A percentile compares a stretch with the other conserved stretches of the same genome.
Evolutionary conservation across 768 basidiomycete species (phyloP).

Genomic region (Lactarius quietus): DNA sequence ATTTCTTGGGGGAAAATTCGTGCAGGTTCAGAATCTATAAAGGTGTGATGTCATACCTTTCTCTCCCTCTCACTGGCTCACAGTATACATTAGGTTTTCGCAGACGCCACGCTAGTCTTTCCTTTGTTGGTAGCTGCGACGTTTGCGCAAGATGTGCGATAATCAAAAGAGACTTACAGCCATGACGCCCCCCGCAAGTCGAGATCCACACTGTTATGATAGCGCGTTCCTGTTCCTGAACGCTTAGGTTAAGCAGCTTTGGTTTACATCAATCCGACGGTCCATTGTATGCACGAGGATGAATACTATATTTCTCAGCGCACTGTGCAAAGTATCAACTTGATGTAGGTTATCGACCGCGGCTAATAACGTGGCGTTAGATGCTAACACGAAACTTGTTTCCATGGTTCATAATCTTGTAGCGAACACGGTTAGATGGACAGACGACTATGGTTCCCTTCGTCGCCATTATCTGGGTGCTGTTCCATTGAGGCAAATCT

Average conservation of each 20-base stretch:
- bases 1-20: slow-evolving; percentile 99
- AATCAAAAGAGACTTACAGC: neutral
- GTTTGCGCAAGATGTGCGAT: slow-evolving; percentile 55
- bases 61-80: neutral
- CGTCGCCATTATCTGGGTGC: neutral
- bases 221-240: neutral
- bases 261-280: neutral
- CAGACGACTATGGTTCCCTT: neutral
- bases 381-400: neutral
- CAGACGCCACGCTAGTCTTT: slow-evolving; percentile 97
- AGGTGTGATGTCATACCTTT: slow-evolving; percentile 43
- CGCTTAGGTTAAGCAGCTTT: neutral
- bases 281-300: neutral
- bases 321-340: neutral
- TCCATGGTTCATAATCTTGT: neutral
- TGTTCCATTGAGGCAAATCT: neutral
- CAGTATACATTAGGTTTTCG: slow-evolving; percentile 54
- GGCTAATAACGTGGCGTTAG: neutral
- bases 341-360: neutral
- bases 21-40: slow-evolving; percentile 75
- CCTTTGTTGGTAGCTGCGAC: slow-evolving; percentile 94
- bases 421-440: neutral
- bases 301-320: neutral
- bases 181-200: neutral
- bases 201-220: neutral